Conservation (phyloP, 2,329 filamentous ascomycete species). For the Neofusicoccum kwambonambiense region DNA sequence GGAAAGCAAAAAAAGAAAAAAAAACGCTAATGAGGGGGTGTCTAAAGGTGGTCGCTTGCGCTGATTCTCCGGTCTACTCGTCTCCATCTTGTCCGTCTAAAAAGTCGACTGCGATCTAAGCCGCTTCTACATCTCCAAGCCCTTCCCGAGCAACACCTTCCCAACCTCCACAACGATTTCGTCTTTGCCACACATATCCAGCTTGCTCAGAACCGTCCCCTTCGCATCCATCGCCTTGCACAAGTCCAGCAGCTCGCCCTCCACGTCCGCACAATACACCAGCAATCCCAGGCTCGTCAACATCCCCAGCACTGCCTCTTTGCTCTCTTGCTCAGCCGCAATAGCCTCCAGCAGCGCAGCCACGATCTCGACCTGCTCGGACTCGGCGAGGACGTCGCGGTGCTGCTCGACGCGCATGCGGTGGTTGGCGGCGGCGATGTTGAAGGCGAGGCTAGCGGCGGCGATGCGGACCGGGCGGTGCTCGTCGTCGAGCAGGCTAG, state of each 20-base stretch:
- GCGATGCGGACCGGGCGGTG: slow-evolving; percentile 76
- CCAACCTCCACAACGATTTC: slow-evolving; percentile 14
- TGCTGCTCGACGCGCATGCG: slow-evolving; percentile 53
- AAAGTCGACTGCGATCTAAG: background rate
- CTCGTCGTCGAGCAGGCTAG: slow-evolving; percentile 73
- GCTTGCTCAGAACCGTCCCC: slow-evolving; percentile 5
- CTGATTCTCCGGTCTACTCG: background rate
- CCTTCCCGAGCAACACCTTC: slow-evolving; percentile 14
- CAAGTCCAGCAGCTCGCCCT: slow-evolving; percentile 78
- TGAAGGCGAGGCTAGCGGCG: slow-evolving; percentile 80
- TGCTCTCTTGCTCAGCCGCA: slow-evolving; percentile 47
- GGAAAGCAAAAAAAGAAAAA: too few relatives aligned
- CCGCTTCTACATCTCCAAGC: slow-evolving; percentile 4
- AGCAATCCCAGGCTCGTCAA: slow-evolving; percentile 74
- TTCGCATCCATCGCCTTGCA: slow-evolving; percentile 71
- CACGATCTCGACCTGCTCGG: slow-evolving; percentile 75
- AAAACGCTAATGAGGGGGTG: too few relatives aligned
- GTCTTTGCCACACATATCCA: slow-evolving; percentile 9
- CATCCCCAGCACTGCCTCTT: slow-evolving; percentile 74
- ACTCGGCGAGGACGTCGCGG: slow-evolving; percentile 60
- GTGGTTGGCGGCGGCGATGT: slow-evolving; percentile 71
- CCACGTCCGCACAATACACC: slow-evolving; percentile 65
- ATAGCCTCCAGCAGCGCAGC: slow-evolving; percentile 80
- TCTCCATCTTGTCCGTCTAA: background rate
- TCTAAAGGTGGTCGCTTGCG: too few relatives aligned